Conservation (phyloP, 306 rosid species). For the Astragalus glycyphyllos region DNA sequence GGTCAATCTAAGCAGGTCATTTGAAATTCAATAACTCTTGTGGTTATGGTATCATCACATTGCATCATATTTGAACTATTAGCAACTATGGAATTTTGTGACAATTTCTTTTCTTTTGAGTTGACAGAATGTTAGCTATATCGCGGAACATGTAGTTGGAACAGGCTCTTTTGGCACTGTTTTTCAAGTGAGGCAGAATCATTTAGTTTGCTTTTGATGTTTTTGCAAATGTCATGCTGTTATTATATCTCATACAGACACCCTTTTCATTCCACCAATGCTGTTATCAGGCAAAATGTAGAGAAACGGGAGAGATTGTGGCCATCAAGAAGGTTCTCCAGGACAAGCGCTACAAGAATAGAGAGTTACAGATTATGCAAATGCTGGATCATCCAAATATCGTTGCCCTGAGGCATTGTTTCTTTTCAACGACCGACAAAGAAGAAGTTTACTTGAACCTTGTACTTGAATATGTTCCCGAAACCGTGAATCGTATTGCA, state of each 20-base stretch:
- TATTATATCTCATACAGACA: constrained; percentile 7
- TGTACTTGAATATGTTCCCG: constrained; percentile 97
- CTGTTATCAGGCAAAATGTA: constrained; percentile 84
- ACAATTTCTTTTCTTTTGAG: constrained; percentile 29
- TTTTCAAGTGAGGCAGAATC: constrained; percentile 66
- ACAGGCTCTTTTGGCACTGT: constrained; percentile 99
- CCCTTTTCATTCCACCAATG: constrained; percentile 10
- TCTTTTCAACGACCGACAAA: constrained; percentile 93
- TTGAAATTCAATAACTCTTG: constrained; percentile 21
- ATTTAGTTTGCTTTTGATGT: constrained; percentile 29
- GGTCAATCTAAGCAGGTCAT: constrained; percentile 94
- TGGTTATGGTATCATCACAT: constrained; percentile 10
- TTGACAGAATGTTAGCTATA: constrained; percentile 78
- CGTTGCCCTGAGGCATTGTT: constrained; percentile 88
- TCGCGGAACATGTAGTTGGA: constrained; percentile 92
- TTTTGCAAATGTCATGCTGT: constrained; percentile 26
- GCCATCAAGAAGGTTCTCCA: constrained; percentile 99
- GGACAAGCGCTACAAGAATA: constrained; percentile 97
- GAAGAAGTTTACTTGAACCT: constrained; percentile 94
- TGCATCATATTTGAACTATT: constrained; percentile 4
- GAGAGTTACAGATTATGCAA: constrained; percentile 98
- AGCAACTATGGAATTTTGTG: constrained; percentile 23
- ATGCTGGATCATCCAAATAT: constrained; percentile 98
- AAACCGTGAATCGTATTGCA: constrained; percentile 87
- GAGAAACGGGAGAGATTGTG: constrained; percentile 98